phyloP scores from a whole-genome alignment of 2,329 filamentous ascomycete species.

The Hypoxylon sp. region DNA sequence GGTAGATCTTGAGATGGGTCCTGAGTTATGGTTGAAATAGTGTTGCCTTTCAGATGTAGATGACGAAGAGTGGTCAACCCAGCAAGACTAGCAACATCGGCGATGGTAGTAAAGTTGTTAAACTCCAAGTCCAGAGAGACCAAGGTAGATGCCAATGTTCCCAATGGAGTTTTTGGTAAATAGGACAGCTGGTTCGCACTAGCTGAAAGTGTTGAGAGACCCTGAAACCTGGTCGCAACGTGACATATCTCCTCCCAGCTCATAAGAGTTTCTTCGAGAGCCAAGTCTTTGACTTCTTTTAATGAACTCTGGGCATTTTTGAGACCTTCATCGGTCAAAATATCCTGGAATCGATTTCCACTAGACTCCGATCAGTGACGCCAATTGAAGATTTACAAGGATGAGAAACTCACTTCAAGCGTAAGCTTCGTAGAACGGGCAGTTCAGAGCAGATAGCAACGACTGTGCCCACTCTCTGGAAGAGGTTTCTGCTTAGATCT shows the following conservation, averaged over 20 bases:
- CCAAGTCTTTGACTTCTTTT: constrained; percentile 69
- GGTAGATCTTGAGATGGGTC: constrained; percentile 55
- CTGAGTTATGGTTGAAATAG: constrained; percentile 65
- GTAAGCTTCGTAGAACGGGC: constrained; percentile 74
- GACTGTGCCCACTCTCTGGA: constrained; percentile 77
- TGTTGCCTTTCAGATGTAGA: constrained; percentile 83
- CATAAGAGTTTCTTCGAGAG: constrained; percentile 77
- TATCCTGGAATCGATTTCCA: constrained; percentile 77
- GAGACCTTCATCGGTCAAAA: constrained; percentile 61
- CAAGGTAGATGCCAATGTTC: constrained; percentile 65
- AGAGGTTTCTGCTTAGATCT: constrained; percentile 87
- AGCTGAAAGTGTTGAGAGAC: constrained; percentile 66
- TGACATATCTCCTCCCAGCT: constrained; percentile 74
- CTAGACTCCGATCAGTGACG: constrained; percentile 59
- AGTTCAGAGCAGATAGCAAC: constrained; percentile 80
- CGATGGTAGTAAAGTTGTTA: constrained; percentile 75
- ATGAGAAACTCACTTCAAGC: constrained; percentile 73
- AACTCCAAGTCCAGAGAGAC: constrained; percentile 78
- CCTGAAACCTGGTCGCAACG: constrained; percentile 67
- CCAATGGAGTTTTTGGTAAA: constrained; percentile 61
- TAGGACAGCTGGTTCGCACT: constrained; percentile 71
- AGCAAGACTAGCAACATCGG: constrained; percentile 69
- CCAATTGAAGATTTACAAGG: no score
- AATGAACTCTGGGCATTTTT: constrained; percentile 60
- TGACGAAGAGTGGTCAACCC: constrained; percentile 67